Conservation (phyloP, 495 filamentous ascomycete genomes). For the Penicillium cosmopolitanum region DNA sequence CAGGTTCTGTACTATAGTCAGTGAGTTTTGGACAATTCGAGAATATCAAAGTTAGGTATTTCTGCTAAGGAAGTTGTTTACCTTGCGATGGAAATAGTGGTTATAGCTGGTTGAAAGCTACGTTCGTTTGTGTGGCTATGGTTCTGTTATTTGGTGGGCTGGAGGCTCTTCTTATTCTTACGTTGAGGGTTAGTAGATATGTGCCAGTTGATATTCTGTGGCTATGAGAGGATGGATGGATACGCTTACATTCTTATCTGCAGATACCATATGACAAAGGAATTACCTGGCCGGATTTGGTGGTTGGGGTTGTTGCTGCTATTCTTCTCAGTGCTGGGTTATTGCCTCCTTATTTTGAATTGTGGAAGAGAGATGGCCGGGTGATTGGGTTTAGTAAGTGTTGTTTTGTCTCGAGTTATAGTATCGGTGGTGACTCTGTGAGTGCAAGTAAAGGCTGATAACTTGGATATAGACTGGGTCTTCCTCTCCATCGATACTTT, state of each 20-base stretch:
- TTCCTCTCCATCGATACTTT: conserved; percentile 73
- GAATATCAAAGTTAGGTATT: no score
- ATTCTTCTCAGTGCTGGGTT: conserved; percentile 63
- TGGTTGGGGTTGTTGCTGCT: conserved; percentile 64
- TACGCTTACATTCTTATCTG: not conserved
- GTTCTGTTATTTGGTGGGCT: conserved; percentile 57
- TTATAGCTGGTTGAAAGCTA: conserved; percentile 56
- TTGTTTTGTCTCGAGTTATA: not conserved
- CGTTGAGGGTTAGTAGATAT: conserved; percentile 53
- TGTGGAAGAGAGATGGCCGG: conserved; percentile 69
- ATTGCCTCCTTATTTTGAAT: conserved; percentile 71
- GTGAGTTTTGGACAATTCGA: conserved; percentile 37
- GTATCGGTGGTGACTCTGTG: no score
- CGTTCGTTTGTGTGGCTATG: conserved; percentile 40
- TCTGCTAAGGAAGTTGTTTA: no score
- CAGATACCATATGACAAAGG: conserved; percentile 58
- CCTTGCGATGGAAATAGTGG: conserved; percentile 34
- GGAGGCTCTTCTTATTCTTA: conserved; percentile 65
- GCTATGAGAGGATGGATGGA: not conserved
- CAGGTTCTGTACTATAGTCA: conserved; percentile 67
- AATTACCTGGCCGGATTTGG: conserved; percentile 57
- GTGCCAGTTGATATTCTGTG: not conserved
- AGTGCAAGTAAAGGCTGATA: not conserved
- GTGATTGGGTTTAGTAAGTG: conserved; percentile 70
- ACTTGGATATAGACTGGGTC: conserved; percentile 48